phyloP scores from a whole-genome alignment of 768 basidiomycete species.

The Hygrophoropsis aurantiaca region DNA sequence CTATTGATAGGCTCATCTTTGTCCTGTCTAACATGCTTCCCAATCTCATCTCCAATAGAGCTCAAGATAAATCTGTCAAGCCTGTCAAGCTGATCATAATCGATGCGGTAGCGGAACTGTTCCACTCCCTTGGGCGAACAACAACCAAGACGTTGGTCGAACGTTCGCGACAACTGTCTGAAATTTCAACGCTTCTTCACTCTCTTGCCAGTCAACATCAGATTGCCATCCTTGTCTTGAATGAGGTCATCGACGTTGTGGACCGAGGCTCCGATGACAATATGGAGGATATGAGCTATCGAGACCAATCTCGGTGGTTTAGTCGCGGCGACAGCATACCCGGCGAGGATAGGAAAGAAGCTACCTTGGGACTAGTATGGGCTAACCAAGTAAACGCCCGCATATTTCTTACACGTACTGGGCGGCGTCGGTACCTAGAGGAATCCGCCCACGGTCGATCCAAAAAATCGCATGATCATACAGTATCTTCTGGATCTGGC shows the following conservation, averaged over 20 bases:
- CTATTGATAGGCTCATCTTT: slow-evolving; percentile 52
- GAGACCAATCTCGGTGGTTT: slow-evolving; percentile 77
- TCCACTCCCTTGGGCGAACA: slow-evolving; percentile 63
- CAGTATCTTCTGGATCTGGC: background rate
- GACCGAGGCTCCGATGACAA: slow-evolving; percentile 26
- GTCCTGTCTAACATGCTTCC: slow-evolving; percentile 59
- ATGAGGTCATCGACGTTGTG: slow-evolving; percentile 87
- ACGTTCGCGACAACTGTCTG: slow-evolving; percentile 67
- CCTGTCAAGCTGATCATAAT: slow-evolving; percentile 82
- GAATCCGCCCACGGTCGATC: slow-evolving; percentile 26
- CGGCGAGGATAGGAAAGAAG: slow-evolving; percentile 70
- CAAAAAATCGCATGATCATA: slow-evolving; percentile 24
- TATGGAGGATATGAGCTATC: slow-evolving; percentile 53
- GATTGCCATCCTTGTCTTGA: slow-evolving; percentile 80
- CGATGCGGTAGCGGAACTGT: slow-evolving; percentile 86
- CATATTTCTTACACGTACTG: slow-evolving; percentile 79
- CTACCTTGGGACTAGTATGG: slow-evolving; percentile 87
- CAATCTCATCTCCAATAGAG: slow-evolving; percentile 40
- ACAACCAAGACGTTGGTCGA: slow-evolving; percentile 64
- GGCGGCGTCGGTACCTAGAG: slow-evolving; percentile 57
- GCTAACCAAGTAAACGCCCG: slow-evolving; percentile 89
- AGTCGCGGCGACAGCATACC: slow-evolving; percentile 58
- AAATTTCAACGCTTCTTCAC: slow-evolving; percentile 72
- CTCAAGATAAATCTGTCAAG: slow-evolving; percentile 32
- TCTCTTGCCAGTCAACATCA: slow-evolving; percentile 59